Evolutionary conservation across 495 filamentous ascomycete species (phyloP), one percentile per base, ranked within the genome.

Genomic region (Staphylotrichum longicolle): DNA sequence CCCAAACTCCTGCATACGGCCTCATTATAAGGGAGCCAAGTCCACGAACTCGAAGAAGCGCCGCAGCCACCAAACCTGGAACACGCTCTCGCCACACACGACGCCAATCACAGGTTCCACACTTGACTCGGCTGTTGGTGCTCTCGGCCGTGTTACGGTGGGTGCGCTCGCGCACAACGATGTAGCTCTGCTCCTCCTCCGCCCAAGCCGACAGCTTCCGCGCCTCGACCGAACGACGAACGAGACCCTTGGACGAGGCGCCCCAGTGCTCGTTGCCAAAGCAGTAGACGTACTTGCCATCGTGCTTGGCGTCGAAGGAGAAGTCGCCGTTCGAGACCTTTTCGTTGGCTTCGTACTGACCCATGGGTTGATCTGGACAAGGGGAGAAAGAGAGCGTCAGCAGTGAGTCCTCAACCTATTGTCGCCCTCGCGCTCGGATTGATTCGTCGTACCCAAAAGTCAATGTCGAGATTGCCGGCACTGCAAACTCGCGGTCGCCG

Each of bases 21-120:
- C 39, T 51, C 48, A 39, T 49, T 4, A 2, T 9, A 5, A 9
- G 8, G 39, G 9, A 35, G 7, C 20, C 20, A 10, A 34, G 4
- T 58, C 46, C 50, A 57, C 69, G 11, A 66, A 96, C 93, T 98
- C 94, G 72, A 98, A 98, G 80, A 98, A 98, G 70, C 95, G 80
- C 82, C 96, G 93, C 74, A 98, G 72, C 90, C 94, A 98, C 94
- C 95, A 98, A 63, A 98, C 95, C 78, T 98, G 94, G 82, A 98
- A 98, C 54, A 97, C 79, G 68, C 91, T 91, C 80, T 96, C 91
- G 49, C 89, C 94, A n/a, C 61, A 94, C 51, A 98, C 83, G 58
- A 98, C 88, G 54, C 86, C 84, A 60, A 98, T 82, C 76, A 98
- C 92, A 98, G 84, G 73, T 93, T 97, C 95, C 95, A 98, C 94